Percentiles rank a stretch among this genome's conserved stretches.
phyloP scores from a whole-genome alignment of 768 basidiomycete genomes.

The Imleria badia region DNA sequence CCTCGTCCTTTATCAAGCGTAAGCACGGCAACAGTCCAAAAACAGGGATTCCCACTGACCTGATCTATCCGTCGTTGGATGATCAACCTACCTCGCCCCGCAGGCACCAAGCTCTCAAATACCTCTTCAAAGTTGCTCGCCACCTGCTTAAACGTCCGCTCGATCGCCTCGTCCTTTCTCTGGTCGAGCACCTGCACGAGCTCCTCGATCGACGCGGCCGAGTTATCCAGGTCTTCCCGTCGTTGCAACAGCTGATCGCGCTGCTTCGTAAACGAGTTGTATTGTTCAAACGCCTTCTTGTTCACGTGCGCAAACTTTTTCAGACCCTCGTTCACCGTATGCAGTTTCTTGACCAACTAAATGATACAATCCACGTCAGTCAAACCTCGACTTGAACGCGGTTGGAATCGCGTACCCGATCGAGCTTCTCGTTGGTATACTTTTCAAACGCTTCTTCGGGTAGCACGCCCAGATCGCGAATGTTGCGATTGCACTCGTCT shows the following conservation, averaged over 20 bases:
- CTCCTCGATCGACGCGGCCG: slow-evolving; percentile 86
- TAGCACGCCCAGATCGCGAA: slow-evolving; percentile 92
- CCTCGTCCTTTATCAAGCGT: slow-evolving; percentile 53
- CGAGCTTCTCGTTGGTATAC: slow-evolving; percentile 85
- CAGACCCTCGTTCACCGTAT: slow-evolving; percentile 85
- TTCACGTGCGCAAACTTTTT: slow-evolving; percentile 99
- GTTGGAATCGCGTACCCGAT: slow-evolving; percentile 58
- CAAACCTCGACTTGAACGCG: background rate
- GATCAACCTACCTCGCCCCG: slow-evolving; percentile 85
- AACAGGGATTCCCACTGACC: slow-evolving; percentile 33
- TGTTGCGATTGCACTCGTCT: slow-evolving; percentile 94
- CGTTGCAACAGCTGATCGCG: slow-evolving; percentile 87
- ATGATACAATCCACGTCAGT: slow-evolving; percentile 6
- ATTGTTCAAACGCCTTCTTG: slow-evolving; percentile 99
- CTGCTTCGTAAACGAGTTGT: slow-evolving; percentile 96
- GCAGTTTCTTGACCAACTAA: slow-evolving; percentile 94
- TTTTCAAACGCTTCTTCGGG: slow-evolving; percentile 98
- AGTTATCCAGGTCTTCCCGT: slow-evolving; percentile 88
- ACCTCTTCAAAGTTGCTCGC: slow-evolving; percentile 97
- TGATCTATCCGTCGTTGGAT: slow-evolving; percentile 92
- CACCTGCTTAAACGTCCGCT: slow-evolving; percentile 97
- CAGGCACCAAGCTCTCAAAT: slow-evolving; percentile 94
- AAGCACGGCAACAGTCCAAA: background rate
- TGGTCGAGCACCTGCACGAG: slow-evolving; percentile 93
- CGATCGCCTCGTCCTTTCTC: slow-evolving; percentile 97